Evolutionary conservation across 257 asterid genomes (phyloP), one percentile per base, ranked within the genome.

Genomic region (Nicotiana obtusifolia): DNA sequence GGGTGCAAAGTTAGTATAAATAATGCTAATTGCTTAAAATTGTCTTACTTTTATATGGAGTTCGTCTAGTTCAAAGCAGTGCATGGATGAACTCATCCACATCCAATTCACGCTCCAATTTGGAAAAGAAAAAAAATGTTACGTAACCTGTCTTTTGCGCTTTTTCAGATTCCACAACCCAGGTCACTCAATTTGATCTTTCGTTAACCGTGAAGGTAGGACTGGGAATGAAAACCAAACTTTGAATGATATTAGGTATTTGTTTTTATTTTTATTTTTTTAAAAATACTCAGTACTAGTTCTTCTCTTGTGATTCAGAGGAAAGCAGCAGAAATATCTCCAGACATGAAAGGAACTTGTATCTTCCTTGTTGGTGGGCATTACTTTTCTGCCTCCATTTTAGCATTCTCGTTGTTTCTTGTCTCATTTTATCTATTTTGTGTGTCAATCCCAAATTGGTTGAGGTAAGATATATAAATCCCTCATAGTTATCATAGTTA

Each of bases 321-420:
- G 76, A 91, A 75, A 85, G 97, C 98, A 53, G 86, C 89, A 0
- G 92, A 89, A 88, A 79, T 94, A 81, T 86, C 96, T 80, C 83
- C 91, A 28, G 96, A 87, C 80, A 81, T 95, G 53, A 95, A 85
- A 88, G 99, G 99, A 85, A 90, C 99, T 81, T 94, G 91, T 78
- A 81, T 95, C 41, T 95, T 91, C 85, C 93, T 94, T 68, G 90
- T 94, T 80, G 99, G 99, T 95, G 86, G 90, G 98, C 68, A 60
- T 77, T 76, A 61, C 73, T 80, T 4, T 11, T 65, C 10, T 8
- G 16, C 75, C 14, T 19, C 14, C 57, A 6, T 52, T 76, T 41
- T 60, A 85, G 26, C 80, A n/a, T 0, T 31, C 30, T 49, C 7
- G 78, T 56, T 52, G 10, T 54, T 80, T 83, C 69, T 26, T 64